Conservation (phyloP, 2,329 filamentous ascomycete species). For the Westerdykella ornata region DNA sequence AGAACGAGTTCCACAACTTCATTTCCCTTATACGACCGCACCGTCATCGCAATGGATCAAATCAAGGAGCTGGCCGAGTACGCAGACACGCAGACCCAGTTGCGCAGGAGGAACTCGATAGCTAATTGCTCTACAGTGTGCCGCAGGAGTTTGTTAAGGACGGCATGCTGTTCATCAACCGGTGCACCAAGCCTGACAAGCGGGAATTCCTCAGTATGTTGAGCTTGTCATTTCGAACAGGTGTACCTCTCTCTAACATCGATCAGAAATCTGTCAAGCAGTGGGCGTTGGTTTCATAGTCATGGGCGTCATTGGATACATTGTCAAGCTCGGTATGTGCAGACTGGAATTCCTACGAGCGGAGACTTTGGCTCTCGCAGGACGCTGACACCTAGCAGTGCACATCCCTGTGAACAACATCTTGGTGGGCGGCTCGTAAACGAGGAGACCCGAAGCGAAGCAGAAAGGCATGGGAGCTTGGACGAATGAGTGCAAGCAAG, state of each 20-base stretch:
- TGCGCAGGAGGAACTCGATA: background rate
- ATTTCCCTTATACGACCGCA: background rate
- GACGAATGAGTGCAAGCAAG: too few species aligned
- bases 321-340: constrained; percentile 44
- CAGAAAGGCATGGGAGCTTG: too few species aligned
- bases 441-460: background rate
- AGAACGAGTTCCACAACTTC: background rate
- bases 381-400: constrained; percentile 23
- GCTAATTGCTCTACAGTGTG: constrained; percentile 28
- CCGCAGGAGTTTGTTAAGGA: constrained; percentile 42
- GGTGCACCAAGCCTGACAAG: constrained; percentile 44
- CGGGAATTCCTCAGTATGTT: constrained; percentile 29
- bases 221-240: background rate
- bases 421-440: constrained; percentile 41
- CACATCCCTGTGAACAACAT: constrained; percentile 52
- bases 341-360: constrained; percentile 1
- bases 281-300: constrained; percentile 49
- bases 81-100: constrained; percentile 13
- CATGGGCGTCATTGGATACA: constrained; percentile 49
- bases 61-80: constrained; percentile 62
- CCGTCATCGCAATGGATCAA: constrained; percentile 54
- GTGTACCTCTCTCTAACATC: constrained; percentile 1
- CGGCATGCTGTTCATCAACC: constrained; percentile 45
- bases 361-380: background rate
- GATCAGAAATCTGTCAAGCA: constrained; percentile 45